These are phyloP conservation scores for Botrytis byssoidea DNA, from an alignment of 2,329 filamentous ascomycete genomes.

Conservation along the genomic window DNA sequence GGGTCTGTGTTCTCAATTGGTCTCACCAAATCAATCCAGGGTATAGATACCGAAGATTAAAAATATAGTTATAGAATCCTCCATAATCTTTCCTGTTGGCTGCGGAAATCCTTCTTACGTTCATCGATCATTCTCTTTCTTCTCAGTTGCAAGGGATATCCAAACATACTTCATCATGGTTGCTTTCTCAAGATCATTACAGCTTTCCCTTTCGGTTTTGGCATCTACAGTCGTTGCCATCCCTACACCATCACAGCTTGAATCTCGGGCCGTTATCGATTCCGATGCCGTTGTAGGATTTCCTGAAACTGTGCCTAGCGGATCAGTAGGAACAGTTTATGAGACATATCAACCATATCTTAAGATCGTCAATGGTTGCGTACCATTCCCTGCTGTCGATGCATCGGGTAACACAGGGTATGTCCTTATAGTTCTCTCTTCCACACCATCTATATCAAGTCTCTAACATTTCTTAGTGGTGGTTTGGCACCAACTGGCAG, in stretches of 20 bases:
- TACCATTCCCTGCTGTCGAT: constrained; percentile 62
- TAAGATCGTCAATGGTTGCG: constrained; percentile 57
- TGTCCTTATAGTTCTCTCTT: constrained; percentile 23
- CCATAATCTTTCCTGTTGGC: not conserved
- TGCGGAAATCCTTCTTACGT: not conserved
- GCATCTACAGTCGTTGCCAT: constrained; percentile 23
- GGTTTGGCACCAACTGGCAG: constrained; percentile 41
- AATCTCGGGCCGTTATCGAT: constrained; percentile 44
- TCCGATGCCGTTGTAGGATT: constrained; percentile 53
- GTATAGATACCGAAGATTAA: not conserved
- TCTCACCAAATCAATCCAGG: not conserved
- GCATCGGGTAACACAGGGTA: constrained; percentile 56
- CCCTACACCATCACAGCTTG: constrained; percentile 29
- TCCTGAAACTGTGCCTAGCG: constrained; percentile 50
- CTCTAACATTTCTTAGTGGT: constrained; percentile 27
- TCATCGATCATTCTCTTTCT: not conserved
- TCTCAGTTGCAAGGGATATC: not conserved
- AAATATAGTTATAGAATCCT: not conserved
- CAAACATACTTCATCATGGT: constrained; percentile 24
- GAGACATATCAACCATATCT: constrained; percentile 56
- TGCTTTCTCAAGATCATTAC: constrained; percentile 25
- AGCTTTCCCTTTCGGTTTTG: constrained; percentile 25
- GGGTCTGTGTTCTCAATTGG: not conserved
- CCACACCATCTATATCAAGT: not conserved
- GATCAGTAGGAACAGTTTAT: constrained; percentile 48